Evolutionary conservation across 1,284 basidiomycete genomes (phyloP).

Genomic region (Exsudoporus floridanus): DNA sequence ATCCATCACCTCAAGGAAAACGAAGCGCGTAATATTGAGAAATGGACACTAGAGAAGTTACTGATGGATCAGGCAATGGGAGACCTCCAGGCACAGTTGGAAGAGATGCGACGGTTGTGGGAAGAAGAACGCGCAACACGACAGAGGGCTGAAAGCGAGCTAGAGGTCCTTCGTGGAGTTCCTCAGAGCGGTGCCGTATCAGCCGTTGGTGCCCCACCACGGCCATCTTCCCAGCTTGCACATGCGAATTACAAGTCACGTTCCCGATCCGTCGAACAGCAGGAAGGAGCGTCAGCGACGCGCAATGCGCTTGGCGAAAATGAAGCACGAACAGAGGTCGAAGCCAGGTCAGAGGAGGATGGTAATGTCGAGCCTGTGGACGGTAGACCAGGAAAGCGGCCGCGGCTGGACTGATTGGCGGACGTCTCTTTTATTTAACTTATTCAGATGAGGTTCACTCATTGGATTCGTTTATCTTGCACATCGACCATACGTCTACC

Average conservation of each 20-base stretch:
- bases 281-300: slow-evolving; percentile 16
- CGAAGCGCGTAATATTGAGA: slow-evolving; percentile 87
- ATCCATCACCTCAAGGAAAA: slow-evolving; percentile 90
- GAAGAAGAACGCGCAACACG: slow-evolving; percentile 65
- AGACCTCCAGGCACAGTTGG: slow-evolving; percentile 75
- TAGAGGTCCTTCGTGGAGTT: slow-evolving; percentile 48
- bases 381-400: slow-evolving; percentile 31
- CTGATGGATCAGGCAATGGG: slow-evolving; percentile 92
- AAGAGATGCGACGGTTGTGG: slow-evolving; percentile 72
- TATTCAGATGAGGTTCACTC: slow-evolving; percentile 15
- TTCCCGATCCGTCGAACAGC: slow-evolving; percentile 31
- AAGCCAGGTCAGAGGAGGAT: slow-evolving; percentile 18
- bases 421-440: slow-evolving; percentile 14
- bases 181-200: slow-evolving; percentile 18
- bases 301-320: slow-evolving; percentile 16
- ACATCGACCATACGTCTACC: slow-evolving; percentile 12
- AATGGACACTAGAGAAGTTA: slow-evolving; percentile 92
- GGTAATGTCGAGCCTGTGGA: slow-evolving; percentile 16
- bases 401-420: slow-evolving; percentile 24
- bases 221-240: slow-evolving; percentile 19
- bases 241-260: slow-evolving; percentile 19
- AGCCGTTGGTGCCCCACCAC: slow-evolving; percentile 4
- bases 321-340: slow-evolving; percentile 24
- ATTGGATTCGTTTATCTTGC: slow-evolving; percentile 15
- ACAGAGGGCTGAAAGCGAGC: slow-evolving; percentile 58